Conservation (phyloP, 2,329 filamentous ascomycete genomes). For the Verticillium klebahnii region DNA sequence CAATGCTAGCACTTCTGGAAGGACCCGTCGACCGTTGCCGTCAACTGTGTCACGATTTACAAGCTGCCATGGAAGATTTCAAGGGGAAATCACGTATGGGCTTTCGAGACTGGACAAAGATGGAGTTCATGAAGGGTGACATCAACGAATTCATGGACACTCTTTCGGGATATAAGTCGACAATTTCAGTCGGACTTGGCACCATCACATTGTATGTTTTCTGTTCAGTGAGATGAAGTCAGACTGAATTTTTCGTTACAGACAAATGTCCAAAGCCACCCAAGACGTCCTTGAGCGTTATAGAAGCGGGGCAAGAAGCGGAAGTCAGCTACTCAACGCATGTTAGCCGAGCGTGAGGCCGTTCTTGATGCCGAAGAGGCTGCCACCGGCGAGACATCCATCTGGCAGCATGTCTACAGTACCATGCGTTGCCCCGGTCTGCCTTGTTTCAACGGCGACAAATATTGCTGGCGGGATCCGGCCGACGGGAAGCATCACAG, state of each 20-base stretch:
- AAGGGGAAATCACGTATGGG: slow-evolving; percentile 24
- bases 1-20: slow-evolving; percentile 25
- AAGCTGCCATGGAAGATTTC: slow-evolving; percentile 28
- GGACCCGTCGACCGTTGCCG: slow-evolving; percentile 29
- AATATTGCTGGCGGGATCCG: slow-evolving; percentile 4
- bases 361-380: too few relatives aligned
- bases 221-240: slow-evolving; percentile 9
- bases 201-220: slow-evolving; percentile 28
- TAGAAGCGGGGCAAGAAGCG: slow-evolving; percentile 7
- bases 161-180: slow-evolving; percentile 31
- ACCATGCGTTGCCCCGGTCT: not conserved
- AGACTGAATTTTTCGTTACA: slow-evolving; percentile 10
- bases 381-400: too few relatives aligned
- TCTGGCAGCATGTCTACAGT: too few relatives aligned
- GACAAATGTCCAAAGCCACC: slow-evolving; percentile 25
- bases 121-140: slow-evolving; percentile 34
- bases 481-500: slow-evolving; percentile 3
- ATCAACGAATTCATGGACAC: slow-evolving; percentile 34
- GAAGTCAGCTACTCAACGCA: too few relatives aligned
- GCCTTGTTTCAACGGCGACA: slow-evolving; percentile 1
- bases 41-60: slow-evolving; percentile 30
- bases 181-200: slow-evolving; percentile 29
- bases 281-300: slow-evolving; percentile 27
- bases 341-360: too few relatives aligned
- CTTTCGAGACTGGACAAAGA: slow-evolving; percentile 31